These are phyloP conservation scores for Sporisorium sorghi DNA, from an alignment of 1,284 basidiomycete genomes.

Conservation along the genomic window DNA sequence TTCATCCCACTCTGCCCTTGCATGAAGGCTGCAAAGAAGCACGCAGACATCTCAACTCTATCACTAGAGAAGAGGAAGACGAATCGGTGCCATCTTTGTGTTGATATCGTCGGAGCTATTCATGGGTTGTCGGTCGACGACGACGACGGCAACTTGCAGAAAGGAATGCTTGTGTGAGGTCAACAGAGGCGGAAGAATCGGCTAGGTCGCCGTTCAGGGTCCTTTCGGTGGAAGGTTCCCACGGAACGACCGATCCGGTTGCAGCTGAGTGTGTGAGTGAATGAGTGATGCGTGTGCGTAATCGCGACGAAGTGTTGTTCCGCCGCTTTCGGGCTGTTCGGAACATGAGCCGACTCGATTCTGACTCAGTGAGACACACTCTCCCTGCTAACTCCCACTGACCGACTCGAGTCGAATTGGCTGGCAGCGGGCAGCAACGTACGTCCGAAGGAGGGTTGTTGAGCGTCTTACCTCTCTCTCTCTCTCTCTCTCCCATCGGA, in stretches of 20 bases:
- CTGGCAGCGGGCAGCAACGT: background rate
- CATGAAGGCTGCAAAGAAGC: no score
- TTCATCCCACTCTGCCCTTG: background rate
- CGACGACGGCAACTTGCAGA: background rate
- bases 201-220: background rate
- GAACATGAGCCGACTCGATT: background rate
- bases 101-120: no score
- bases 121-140: no score
- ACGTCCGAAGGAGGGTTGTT: background rate
- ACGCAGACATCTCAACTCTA: no score
- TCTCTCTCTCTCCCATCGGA: background rate
- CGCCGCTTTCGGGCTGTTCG: conserved; percentile 1
- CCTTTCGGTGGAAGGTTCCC: background rate
- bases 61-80: no score
- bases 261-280: no score
- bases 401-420: background rate
- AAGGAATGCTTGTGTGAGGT: background rate
- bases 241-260: background rate
- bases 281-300: no score
- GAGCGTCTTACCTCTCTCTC: background rate
- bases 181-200: background rate
- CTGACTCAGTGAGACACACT: background rate
- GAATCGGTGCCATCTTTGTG: no score
- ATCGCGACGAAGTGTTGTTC: background rate
- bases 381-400: background rate